Evolutionary conservation across 805 yeast species (phyloP).

Genomic region (Torulaspora indica): DNA sequence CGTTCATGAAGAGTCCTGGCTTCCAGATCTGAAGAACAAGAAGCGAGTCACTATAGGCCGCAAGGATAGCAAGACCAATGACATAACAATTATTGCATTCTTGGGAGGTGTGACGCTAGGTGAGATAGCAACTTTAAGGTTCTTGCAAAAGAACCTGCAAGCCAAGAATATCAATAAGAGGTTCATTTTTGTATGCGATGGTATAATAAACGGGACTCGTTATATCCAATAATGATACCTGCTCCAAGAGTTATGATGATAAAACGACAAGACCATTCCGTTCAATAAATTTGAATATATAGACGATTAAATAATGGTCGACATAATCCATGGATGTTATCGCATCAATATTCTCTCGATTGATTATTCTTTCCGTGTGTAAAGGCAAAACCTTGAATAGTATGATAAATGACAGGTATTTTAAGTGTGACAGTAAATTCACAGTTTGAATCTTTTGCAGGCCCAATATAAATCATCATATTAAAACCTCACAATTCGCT

Average conservation of each 20-base stretch:
- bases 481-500: slow-evolving; percentile 1
- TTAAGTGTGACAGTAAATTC: neutral
- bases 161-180: slow-evolving; percentile 37
- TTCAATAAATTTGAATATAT: slow-evolving; percentile 4
- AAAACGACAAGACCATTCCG: slow-evolving; percentile 7
- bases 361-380: slow-evolving; percentile 8
- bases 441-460: neutral
- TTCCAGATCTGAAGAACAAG: slow-evolving; percentile 16
- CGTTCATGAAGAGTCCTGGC: slow-evolving; percentile 24
- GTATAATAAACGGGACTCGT: slow-evolving; percentile 32
- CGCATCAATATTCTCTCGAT: slow-evolving; percentile 2
- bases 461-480: neutral
- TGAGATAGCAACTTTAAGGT: slow-evolving; percentile 69
- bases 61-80: slow-evolving; percentile 9
- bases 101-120: slow-evolving; percentile 86
- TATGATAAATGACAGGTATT: slow-evolving; percentile 8
- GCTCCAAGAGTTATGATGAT: too few species aligned
- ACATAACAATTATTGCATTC: slow-evolving; percentile 46
- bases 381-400: slow-evolving; percentile 8
- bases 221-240: slow-evolving; percentile 2
- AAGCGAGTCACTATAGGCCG: slow-evolving; percentile 14
- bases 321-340: slow-evolving; percentile 5
- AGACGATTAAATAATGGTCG: slow-evolving; percentile 9
- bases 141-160: slow-evolving; percentile 46
- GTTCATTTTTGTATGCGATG: slow-evolving; percentile 46